These are phyloP conservation scores for Gastrolobium villosum DNA, from an alignment of 306 rosid genomes.

Conservation along the genomic window DNA sequence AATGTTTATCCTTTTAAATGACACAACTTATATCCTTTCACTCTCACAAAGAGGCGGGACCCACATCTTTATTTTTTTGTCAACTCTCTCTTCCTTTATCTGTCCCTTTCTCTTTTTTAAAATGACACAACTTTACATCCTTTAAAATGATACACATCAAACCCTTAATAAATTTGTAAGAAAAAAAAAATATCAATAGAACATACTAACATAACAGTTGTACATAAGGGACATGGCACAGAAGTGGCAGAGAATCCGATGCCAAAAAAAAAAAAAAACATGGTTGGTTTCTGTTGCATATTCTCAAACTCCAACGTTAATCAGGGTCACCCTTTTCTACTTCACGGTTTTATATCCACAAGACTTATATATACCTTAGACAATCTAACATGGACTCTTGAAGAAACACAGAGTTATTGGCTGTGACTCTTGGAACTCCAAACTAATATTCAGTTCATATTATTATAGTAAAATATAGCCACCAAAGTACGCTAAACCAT, in stretches of 20 bases:
- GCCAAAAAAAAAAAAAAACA: too few species aligned
- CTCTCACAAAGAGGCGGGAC: too few species aligned
- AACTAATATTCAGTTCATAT: slow-evolving; percentile 29
- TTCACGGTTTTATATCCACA: slow-evolving; percentile 13
- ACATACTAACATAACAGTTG: not conserved
- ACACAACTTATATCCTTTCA: too few species aligned
- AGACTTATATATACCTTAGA: slow-evolving; percentile 38
- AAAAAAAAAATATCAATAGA: too few species aligned
- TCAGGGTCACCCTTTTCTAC: slow-evolving; percentile 15
- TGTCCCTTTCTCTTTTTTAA: too few species aligned
- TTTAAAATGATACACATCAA: too few species aligned
- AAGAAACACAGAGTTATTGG: slow-evolving; percentile 21
- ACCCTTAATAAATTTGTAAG: too few species aligned
- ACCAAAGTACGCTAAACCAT: slow-evolving; percentile 48
- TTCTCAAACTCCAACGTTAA: slow-evolving; percentile 45
- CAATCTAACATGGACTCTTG: slow-evolving; percentile 42
- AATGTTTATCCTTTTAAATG: too few species aligned
- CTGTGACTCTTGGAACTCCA: slow-evolving; percentile 45
- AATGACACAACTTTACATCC: too few species aligned
- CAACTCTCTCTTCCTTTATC: too few species aligned
- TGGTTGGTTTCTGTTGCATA: slow-evolving; percentile 44
- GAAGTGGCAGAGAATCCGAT: too few species aligned
- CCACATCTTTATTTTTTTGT: too few species aligned
- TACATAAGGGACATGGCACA: not conserved
- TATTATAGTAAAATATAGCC: slow-evolving; percentile 33